Evolutionary conservation across 164 flowering plant genomes (phyloP), one percentile per base, ranked within the genome.

Genomic region (Kingdonia uniflora): DNA sequence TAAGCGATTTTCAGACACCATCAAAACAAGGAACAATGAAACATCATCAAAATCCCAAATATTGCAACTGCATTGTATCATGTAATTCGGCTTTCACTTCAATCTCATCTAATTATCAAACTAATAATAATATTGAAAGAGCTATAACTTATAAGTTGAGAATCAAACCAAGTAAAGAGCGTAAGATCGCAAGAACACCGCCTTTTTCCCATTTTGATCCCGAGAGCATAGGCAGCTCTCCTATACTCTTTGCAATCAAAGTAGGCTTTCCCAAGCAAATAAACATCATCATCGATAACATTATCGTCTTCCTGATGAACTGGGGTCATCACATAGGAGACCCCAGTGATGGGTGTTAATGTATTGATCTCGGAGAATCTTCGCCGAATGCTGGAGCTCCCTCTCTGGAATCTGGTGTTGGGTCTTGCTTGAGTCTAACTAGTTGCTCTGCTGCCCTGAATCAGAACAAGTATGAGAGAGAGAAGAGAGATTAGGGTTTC

Each of bases 381-480:
- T 33, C 90, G 65, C 13, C 90, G 80, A 35, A 85, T 85, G 59
- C 90, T 81, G 19, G 96, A 85, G 65, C 92, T 80, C n/a, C 81
- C 86, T 6, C 90, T 74, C 68, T 82, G 90, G 68, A 82, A 78
- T 56, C 96, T 71, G 20, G 91, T 74, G 67, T 84, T n/a, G 84
- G 87, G 59, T 94, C 99, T 52, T 74, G 86, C 74, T 89, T 95
- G 17, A 87, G 80, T 43, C 99, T 24, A 8, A 89, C 76, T 20
- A 94, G 67, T 64, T 94, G 99, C 53, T 94, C 99, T 26, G 86
- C 87, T 57, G 96, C 96, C 97, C 97, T 94, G 66, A 29, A 24
- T 24, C 38, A 47, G 11, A 8, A n/a, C n/a, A 14, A 22, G 20
- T 38, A 10, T n/a, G 10, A 4, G 22, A n/a, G n/a, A 21, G 16